phyloP scores from a whole-genome alignment of 306 rosid genomes.

The Alnus glutinosa region DNA sequence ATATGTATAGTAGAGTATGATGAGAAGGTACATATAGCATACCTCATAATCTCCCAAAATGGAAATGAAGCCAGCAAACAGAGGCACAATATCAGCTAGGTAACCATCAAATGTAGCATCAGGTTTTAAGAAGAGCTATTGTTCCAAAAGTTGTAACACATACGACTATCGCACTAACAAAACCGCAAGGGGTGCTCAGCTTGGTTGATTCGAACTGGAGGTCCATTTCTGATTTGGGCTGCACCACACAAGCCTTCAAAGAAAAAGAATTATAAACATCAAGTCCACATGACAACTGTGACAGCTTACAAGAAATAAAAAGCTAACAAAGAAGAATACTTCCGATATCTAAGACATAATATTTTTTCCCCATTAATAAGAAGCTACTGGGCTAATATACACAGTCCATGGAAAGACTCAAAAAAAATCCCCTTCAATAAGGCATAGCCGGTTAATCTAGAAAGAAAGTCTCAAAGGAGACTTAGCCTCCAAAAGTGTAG shows the following conservation, averaged over 20 bases:
- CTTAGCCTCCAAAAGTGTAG: no score
- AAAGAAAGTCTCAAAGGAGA: not conserved
- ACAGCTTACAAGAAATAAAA: constrained; percentile 7
- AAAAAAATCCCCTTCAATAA: not conserved
- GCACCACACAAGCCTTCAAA: constrained; percentile 81
- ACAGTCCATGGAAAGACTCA: not conserved
- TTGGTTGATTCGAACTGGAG: constrained; percentile 81
- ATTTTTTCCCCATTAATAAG: not conserved
- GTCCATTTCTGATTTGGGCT: constrained; percentile 95
- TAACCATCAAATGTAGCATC: constrained; percentile 83
- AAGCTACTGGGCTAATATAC: not conserved
- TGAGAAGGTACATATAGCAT: constrained; percentile 10
- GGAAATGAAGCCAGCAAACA: constrained; percentile 77
- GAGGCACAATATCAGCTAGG: constrained; percentile 74
- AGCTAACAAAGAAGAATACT: not conserved
- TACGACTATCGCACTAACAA: constrained; percentile 63
- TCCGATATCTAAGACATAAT: not conserved
- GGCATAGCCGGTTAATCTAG: no score
- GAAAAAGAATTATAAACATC: constrained; percentile 1
- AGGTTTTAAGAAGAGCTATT: constrained; percentile 89
- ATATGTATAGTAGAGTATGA: constrained; percentile 6
- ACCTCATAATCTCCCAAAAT: constrained; percentile 98
- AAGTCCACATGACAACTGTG: not conserved
- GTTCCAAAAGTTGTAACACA: constrained; percentile 86
- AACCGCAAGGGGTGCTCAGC: constrained; percentile 80